A percentile compares a stretch with the other conserved stretches of the same genome.
phyloP scores from a whole-genome alignment of 805 yeast genomes.

The Tetrapisispora nanseiensis region DNA sequence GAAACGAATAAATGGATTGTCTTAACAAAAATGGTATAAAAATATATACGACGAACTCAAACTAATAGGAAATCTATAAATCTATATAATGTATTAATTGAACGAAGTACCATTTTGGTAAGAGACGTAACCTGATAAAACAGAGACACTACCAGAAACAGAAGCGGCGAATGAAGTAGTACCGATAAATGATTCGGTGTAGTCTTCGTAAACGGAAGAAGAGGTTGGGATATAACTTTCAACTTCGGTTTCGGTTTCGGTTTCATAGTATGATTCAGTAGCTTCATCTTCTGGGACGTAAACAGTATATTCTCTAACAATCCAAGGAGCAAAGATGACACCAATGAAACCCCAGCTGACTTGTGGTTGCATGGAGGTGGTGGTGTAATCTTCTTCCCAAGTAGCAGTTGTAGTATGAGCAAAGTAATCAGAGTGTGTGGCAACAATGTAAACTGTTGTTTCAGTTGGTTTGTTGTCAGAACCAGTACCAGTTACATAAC shows the following conservation, averaged over 20 bases:
- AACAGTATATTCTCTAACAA: background rate
- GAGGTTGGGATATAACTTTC: background rate
- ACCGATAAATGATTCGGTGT: constrained; percentile 1
- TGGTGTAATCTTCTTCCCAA: constrained; percentile 1
- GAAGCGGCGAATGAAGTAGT: constrained; percentile 1
- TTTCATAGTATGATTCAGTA: background rate
- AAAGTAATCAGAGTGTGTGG: background rate
- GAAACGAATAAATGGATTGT: too few relatives aligned
- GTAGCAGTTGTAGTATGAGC: constrained; percentile 1
- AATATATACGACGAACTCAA: background rate
- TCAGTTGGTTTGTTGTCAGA: background rate
- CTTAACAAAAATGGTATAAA: background rate
- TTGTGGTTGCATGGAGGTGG: background rate
- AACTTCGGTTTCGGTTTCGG: background rate
- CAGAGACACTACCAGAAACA: constrained; percentile 1
- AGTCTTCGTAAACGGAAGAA: background rate
- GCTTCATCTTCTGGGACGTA: background rate
- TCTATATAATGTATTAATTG: background rate
- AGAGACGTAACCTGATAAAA: constrained; percentile 1
- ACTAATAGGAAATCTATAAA: background rate
- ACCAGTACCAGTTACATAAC: background rate
- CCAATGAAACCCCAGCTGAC: constrained; percentile 2
- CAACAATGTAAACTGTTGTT: constrained; percentile 2
- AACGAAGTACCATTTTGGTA: constrained; percentile 1
- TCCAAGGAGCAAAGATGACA: constrained; percentile 3